These are phyloP conservation scores for Ophiostoma sp. DNA, from an alignment of 2,329 filamentous ascomycete species.

Conservation along the genomic window DNA sequence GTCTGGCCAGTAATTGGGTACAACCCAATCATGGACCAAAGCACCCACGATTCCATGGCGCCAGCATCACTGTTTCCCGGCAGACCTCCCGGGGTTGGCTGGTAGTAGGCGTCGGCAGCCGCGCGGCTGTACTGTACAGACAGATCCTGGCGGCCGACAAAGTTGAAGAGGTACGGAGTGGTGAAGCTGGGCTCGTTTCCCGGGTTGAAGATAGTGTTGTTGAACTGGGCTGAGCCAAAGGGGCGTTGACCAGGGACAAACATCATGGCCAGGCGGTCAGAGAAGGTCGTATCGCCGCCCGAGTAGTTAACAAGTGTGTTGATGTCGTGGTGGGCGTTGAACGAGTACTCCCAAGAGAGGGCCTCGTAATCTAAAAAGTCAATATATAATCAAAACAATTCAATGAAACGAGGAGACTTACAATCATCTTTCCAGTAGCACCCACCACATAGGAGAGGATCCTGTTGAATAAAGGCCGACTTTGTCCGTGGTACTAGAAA, in stretches of 20 bases:
- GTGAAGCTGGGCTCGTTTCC: conserved; percentile 69
- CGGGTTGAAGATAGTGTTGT: conserved; percentile 45
- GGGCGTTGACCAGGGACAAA: conserved; percentile 53
- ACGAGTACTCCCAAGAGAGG: conserved; percentile 65
- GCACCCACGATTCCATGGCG: conserved; percentile 69
- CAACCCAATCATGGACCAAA: conserved; percentile 69
- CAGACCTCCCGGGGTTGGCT: conserved; percentile 54
- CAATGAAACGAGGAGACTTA: not conserved
- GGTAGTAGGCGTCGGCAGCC: conserved; percentile 62
- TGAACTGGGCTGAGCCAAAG: conserved; percentile 45
- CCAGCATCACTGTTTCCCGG: conserved; percentile 72
- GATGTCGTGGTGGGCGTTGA: conserved; percentile 69
- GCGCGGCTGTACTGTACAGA: conserved; percentile 59
- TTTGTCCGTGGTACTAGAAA: conserved; percentile 64
- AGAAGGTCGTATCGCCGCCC: conserved; percentile 52
- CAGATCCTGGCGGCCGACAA: conserved; percentile 61
- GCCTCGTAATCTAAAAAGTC: conserved; percentile 52
- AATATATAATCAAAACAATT: not conserved
- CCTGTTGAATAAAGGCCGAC: conserved; percentile 42
- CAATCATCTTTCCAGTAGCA: conserved; percentile 63
- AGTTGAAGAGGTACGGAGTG: conserved; percentile 69
- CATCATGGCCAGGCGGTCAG: conserved; percentile 59
- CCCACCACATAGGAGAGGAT: conserved; percentile 60
- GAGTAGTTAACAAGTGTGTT: conserved; percentile 52
- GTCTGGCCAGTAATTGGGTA: conserved; percentile 69